Percentiles rank a stretch among this genome's conserved stretches.
Evolutionary conservation across 2,329 filamentous ascomycete species (phyloP).

Genomic region (Canariomyces notabilis): DNA sequence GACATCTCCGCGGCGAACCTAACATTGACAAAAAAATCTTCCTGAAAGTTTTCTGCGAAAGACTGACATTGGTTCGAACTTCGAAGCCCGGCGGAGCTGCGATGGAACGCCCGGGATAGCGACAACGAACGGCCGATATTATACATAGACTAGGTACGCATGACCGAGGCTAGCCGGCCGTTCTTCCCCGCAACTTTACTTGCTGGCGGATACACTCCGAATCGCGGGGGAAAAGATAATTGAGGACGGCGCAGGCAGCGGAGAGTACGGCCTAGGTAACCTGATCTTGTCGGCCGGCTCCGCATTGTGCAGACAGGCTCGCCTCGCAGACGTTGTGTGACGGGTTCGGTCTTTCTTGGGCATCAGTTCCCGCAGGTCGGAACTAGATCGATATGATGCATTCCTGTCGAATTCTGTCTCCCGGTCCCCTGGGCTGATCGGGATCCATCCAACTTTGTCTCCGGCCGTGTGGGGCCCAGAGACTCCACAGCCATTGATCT

Average conservation of each 20-base stretch:
- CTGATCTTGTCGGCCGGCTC: conserved; percentile 6
- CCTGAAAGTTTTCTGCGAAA: not conserved
- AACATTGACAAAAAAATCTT: not conserved
- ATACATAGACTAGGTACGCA: not conserved
- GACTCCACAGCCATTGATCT: too few species aligned
- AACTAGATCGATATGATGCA: too few species aligned
- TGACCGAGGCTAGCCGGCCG: not conserved
- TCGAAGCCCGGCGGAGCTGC: too few species aligned
- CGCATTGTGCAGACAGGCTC: conserved; percentile 5
- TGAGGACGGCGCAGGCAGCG: too few species aligned
- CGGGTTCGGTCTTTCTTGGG: too few species aligned
- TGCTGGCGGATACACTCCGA: not conserved
- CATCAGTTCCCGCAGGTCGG: too few species aligned
- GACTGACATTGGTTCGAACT: not conserved
- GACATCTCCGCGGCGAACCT: conserved; percentile 26
- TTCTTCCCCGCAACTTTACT: conserved; percentile 13
- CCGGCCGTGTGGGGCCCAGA: too few species aligned
- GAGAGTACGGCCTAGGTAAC: too few species aligned
- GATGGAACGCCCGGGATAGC: not conserved
- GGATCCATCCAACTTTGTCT: too few species aligned
- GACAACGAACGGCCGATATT: not conserved
- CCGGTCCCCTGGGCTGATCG: too few species aligned
- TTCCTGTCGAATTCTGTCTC: too few species aligned
- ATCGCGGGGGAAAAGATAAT: conserved; percentile 12
- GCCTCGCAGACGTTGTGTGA: too few species aligned